Base-by-base conservation (phyloP, 306 rosid species). In the Casuarina cunninghamiana region DNA sequence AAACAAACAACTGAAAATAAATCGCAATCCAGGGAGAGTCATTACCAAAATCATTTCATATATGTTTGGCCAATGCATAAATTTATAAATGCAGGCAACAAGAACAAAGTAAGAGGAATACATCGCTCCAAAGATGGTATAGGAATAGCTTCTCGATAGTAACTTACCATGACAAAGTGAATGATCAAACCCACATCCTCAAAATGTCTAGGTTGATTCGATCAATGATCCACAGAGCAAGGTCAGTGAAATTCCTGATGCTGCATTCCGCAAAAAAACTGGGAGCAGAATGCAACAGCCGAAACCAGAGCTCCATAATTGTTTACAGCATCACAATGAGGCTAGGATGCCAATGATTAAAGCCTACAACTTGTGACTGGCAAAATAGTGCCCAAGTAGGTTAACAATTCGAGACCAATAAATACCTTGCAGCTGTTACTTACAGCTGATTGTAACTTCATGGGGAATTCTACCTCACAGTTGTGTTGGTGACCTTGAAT, bases 41-140 rank as follows among this genome's bases (percentile, higher is more conserved):
- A 21, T 68, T 50, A 61, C 42, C 19, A 77, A 66, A 69, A 10
- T n/a, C 17, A 49, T 3, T 0, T 10, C 57, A 44, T 42, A 35
- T 43, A 53, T 26, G 60, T 48, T 53, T 53, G 48, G 60, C 76
- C 53, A 19, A 48, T 71, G 81, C 70, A 78, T 53, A 71, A 66
- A 79, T 79, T 49, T 58, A 72, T 71, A 11, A 80, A 72, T 60
- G 72, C 43, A 74, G 16, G 62, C 55, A 73, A 72, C 50, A 80
- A 87, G 76, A 83, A 79, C 38, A 69, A 15, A 43, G 74, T 78
- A 32, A 76, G 85, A 84, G 77, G 74, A 79, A 84, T 92, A 95
- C 98, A 93, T 95, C 86, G 97, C 97, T 78, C 97, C 98, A 80
- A 95, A 95, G 81, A 95, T 87, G 15, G 98, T 95, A 87, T 95